Percentiles rank a stretch among this genome's conserved stretches.
Evolutionary conservation across 2,329 filamentous ascomycete species (phyloP).

Genomic region (Penicillium occitanis): DNA sequence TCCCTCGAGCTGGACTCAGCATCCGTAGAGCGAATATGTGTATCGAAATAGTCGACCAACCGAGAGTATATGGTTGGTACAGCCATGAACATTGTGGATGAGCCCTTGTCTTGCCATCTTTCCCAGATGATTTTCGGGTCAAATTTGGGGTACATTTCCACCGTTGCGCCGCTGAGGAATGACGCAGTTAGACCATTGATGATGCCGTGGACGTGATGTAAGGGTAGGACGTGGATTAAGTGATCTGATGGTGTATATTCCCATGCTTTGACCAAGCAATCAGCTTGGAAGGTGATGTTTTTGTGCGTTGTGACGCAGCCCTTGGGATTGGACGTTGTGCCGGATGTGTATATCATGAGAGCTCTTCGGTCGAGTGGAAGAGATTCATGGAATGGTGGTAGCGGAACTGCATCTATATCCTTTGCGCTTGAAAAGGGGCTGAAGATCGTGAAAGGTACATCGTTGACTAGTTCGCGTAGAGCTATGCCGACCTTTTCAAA

Average conservation of each 20-base stretch:
- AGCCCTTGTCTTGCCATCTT: constrained; percentile 44
- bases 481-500: constrained; percentile 37
- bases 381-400: constrained; percentile 36
- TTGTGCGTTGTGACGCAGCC: constrained; percentile 47
- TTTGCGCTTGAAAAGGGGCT: constrained; percentile 27
- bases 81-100: constrained; percentile 51
- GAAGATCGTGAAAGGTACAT: constrained; percentile 35
- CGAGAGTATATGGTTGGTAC: constrained; percentile 55
- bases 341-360: constrained; percentile 46
- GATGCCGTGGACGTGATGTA: constrained; percentile 54
- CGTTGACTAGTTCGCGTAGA: constrained; percentile 32
- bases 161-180: constrained; percentile 47
- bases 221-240: constrained; percentile 52
- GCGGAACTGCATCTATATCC: constrained; percentile 22
- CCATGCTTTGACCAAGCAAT: constrained; percentile 38
- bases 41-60: constrained; percentile 48
- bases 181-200: constrained; percentile 52
- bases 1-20: constrained; percentile 34
- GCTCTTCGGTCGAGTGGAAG: constrained; percentile 35
- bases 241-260: constrained; percentile 45
- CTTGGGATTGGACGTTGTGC: constrained; percentile 45
- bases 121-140: constrained; percentile 48
- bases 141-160: constrained; percentile 51
- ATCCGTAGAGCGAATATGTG: constrained; percentile 38
- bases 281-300: constrained; percentile 38